phyloP scores from a whole-genome alignment of 495 filamentous ascomycete genomes.

The Penicillium coffeae region DNA sequence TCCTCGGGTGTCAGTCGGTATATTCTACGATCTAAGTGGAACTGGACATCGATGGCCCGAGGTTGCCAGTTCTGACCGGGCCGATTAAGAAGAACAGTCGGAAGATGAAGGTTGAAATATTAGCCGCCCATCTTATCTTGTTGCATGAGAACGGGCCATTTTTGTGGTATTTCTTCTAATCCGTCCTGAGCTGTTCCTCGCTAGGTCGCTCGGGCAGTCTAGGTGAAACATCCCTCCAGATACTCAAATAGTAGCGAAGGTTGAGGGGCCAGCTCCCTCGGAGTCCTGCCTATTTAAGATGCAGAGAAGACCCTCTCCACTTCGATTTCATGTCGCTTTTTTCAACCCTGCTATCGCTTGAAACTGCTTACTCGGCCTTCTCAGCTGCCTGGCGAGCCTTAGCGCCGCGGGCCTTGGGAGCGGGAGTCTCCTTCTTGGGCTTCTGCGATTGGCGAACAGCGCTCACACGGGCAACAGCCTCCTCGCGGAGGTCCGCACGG shows the following conservation, averaged over 20 bases:
- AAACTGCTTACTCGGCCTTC: constrained; percentile 42
- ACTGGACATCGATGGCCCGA: neutral
- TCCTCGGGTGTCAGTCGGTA: neutral
- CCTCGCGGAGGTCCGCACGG: constrained; percentile 80
- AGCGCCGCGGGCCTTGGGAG: constrained; percentile 70
- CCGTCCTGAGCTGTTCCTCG: neutral
- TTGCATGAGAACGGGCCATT: neutral
- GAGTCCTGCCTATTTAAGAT: neutral
- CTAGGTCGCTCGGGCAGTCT: neutral
- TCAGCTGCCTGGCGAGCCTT: constrained; percentile 76
- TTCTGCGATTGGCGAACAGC: constrained; percentile 77
- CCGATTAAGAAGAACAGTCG: neutral
- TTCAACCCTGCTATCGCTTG: neutral
- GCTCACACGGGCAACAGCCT: constrained; percentile 83
- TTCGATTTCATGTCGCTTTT: neutral
- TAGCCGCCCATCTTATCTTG: neutral
- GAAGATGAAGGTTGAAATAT: neutral
- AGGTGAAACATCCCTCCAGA: neutral
- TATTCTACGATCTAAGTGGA: neutral
- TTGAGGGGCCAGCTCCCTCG: neutral
- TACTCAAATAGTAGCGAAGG: neutral
- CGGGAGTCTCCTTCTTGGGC: constrained; percentile 69
- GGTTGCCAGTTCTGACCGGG: neutral
- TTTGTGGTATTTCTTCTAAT: neutral
- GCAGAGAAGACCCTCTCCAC: neutral